phyloP scores from a whole-genome alignment of 139 green algal genomes.

The Micractinium conductrix region DNA sequence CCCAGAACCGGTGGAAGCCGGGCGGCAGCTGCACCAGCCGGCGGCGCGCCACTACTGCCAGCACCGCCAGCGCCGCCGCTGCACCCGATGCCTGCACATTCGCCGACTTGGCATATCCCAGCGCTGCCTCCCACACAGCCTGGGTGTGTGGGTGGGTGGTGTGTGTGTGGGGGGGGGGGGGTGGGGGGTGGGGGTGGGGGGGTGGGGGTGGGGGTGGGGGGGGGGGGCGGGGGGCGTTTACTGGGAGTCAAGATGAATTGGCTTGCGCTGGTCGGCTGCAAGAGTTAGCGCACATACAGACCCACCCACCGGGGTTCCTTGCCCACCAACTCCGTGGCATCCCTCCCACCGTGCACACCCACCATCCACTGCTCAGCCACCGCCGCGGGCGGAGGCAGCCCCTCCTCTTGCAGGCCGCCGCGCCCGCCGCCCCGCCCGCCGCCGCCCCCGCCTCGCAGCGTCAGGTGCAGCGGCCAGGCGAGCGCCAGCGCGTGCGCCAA shows the following conservation, averaged over 20 bases:
- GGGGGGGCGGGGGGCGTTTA: too few relatives aligned
- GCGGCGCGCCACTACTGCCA: slow-evolving; percentile 8
- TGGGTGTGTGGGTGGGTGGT: too few relatives aligned
- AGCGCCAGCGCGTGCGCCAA: slow-evolving; percentile 41
- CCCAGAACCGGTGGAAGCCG: slow-evolving; percentile 38
- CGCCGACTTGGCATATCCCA: slow-evolving; percentile 11
- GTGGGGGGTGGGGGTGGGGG: too few relatives aligned
- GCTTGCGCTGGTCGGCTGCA: too few relatives aligned
- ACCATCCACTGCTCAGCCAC: slow-evolving; percentile 13
- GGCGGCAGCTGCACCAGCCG: slow-evolving; percentile 30
- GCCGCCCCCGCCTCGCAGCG: not conserved
- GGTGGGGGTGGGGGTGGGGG: too few relatives aligned
- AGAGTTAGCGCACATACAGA: too few relatives aligned
- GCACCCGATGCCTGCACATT: not conserved
- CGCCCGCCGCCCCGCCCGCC: not conserved
- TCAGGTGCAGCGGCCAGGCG: slow-evolving; percentile 42
- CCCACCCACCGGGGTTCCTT: too few relatives aligned
- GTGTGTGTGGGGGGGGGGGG: too few relatives aligned
- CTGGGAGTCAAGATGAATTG: too few relatives aligned
- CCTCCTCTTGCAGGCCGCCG: not conserved
- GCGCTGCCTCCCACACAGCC: slow-evolving; percentile 20
- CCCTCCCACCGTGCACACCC: not conserved
- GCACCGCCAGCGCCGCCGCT: not conserved
- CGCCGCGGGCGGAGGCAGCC: not conserved
- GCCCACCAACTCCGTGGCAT: too few relatives aligned